phyloP scores from a whole-genome alignment of 2,329 filamentous ascomycete species.

The Graphilbum sp. region DNA sequence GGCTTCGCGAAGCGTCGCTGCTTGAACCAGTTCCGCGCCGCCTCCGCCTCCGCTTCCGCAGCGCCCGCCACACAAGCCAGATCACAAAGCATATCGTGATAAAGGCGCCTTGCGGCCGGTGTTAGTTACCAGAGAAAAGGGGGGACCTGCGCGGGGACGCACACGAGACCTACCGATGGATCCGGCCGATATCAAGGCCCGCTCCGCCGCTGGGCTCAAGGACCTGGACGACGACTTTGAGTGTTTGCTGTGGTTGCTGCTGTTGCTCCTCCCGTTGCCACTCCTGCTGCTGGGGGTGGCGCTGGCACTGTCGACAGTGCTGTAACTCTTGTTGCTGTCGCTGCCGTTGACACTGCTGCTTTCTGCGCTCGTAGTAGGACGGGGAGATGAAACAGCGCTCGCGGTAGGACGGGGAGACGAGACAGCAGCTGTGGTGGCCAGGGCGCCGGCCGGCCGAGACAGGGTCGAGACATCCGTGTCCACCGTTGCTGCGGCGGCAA shows the following conservation, averaged over 20 bases:
- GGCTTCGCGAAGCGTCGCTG: not conserved
- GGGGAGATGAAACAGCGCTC: not conserved
- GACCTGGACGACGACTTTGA: not conserved
- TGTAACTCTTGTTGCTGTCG: not conserved
- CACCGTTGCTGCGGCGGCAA: conserved; percentile 5
- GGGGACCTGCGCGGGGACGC: no score
- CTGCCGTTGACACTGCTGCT: conserved; percentile 1
- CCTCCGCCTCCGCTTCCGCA: conserved; percentile 17
- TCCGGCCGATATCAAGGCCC: conserved; percentile 16
- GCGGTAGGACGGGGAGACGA: not conserved
- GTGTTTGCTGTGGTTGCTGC: not conserved
- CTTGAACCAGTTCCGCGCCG: not conserved
- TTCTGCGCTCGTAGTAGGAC: not conserved
- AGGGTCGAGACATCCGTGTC: not conserved
- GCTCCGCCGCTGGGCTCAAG: conserved; percentile 13
- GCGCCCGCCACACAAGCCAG: conserved; percentile 27
- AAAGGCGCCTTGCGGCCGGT: conserved; percentile 30
- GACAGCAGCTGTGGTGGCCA: not conserved
- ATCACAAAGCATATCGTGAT: conserved; percentile 26
- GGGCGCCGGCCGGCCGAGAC: not conserved
- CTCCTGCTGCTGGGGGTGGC: no score
- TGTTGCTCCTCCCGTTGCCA: not conserved
- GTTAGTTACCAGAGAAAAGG: no score
- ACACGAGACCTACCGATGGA: conserved; percentile 21
- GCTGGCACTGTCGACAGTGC: no score